These are phyloP conservation scores for Marsdenia floribunda DNA, from an alignment of 257 asterid species.

Conservation along the genomic window DNA sequence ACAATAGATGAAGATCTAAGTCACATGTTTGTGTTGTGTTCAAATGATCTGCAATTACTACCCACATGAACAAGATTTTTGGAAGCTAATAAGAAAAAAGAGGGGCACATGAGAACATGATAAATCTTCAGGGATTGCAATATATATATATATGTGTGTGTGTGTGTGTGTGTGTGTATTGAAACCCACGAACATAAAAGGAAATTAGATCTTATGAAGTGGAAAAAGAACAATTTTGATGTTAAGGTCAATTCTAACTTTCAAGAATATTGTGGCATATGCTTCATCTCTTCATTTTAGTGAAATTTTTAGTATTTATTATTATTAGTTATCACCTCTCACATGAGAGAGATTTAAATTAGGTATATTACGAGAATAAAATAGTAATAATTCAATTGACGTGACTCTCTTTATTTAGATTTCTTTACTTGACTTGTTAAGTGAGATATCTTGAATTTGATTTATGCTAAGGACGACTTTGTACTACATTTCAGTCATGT, in stretches of 20 bases:
- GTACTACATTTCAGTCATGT: too few species aligned
- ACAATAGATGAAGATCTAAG: constrained; percentile 14
- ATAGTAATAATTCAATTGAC: too few species aligned
- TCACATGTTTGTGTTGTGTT: constrained; percentile 30
- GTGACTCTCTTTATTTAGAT: too few species aligned
- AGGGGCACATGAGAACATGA: constrained; percentile 20
- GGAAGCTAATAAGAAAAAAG: constrained; percentile 9
- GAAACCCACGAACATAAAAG: neutral
- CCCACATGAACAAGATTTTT: constrained; percentile 24
- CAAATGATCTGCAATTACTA: constrained; percentile 14
- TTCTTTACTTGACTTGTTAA: too few species aligned
- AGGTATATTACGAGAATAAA: neutral
- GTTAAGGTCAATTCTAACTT: constrained; percentile 10
- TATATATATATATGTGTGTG: neutral
- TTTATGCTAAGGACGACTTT: too few species aligned
- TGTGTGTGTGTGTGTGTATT: too few species aligned
- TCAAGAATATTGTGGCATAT: constrained; percentile 41
- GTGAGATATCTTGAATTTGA: too few species aligned
- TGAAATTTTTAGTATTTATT: neutral
- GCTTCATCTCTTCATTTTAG: constrained; percentile 35
- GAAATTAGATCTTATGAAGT: constrained; percentile 1
- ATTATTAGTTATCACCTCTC: constrained; percentile 22
- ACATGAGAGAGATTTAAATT: constrained; percentile 21
- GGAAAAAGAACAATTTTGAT: too few species aligned
- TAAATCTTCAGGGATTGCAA: neutral